phyloP scores from a whole-genome alignment of 441 rosid species.

The Rhodomyrtus psidioides region DNA sequence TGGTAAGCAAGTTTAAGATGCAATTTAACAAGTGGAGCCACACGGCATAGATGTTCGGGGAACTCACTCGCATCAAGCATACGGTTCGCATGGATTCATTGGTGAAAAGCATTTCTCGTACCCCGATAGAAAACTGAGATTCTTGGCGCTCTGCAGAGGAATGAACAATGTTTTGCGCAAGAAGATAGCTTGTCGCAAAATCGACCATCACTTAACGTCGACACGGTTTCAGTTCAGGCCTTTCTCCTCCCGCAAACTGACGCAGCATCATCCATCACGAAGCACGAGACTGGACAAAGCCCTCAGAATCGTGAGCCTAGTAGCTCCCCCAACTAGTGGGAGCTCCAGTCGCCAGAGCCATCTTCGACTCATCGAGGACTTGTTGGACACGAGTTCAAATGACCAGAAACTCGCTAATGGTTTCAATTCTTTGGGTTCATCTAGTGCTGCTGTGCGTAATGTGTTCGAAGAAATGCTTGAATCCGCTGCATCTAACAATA shows the following conservation, averaged over 20 bases:
- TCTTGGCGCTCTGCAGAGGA: neutral
- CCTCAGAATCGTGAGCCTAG: slow-evolving; percentile 37
- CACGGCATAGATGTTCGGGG: no score
- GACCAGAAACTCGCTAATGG: slow-evolving; percentile 7
- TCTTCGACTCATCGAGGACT: slow-evolving; percentile 51
- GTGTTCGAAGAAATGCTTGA: slow-evolving; percentile 26
- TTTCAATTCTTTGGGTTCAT: slow-evolving; percentile 1
- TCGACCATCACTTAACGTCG: neutral
- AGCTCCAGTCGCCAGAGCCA: slow-evolving; percentile 20
- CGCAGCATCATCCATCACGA: slow-evolving; percentile 2
- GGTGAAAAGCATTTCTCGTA: neutral
- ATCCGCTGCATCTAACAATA: neutral
- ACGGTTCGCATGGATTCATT: neutral
- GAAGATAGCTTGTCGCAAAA: neutral
- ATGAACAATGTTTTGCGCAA: neutral
- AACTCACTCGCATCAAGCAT: neutral
- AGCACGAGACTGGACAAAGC: slow-evolving; percentile 33
- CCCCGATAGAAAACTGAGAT: neutral
- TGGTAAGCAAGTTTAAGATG: neutral
- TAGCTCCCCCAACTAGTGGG: slow-evolving; percentile 19
- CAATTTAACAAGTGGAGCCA: neutral
- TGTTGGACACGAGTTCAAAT: slow-evolving; percentile 27
- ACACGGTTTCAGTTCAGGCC: slow-evolving; percentile 1
- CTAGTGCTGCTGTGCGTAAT: neutral
- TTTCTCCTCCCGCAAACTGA: slow-evolving; percentile 19